A percentile compares a stretch with the other conserved stretches of the same genome.
phyloP scores from a whole-genome alignment of 2,329 filamentous ascomycete genomes.

The Ceratocystis variospora region DNA sequence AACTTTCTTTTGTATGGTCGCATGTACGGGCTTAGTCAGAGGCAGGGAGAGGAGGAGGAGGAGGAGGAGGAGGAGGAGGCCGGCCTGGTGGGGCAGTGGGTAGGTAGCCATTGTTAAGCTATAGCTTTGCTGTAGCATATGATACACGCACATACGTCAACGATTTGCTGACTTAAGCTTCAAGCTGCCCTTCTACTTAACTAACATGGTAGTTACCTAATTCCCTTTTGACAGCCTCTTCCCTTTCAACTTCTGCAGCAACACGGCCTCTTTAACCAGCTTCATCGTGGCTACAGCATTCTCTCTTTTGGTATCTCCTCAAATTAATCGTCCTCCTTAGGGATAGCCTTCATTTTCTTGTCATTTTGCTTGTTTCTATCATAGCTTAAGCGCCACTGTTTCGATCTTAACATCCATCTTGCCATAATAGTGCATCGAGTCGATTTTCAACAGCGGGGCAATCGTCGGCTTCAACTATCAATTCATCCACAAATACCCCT shows the following conservation, averaged over 20 bases:
- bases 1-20: no score
- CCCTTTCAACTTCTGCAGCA: not conserved
- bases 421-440: no score
- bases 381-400: not conserved
- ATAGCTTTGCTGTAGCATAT: slow-evolving; percentile 1
- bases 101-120: slow-evolving; percentile 6
- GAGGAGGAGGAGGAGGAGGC: not conserved
- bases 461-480: no score
- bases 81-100: not conserved
- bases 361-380: not conserved
- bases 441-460: no score
- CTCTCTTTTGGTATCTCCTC: not conserved
- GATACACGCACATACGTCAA: not conserved
- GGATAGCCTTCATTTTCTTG: not conserved
- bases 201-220: no score
- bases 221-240: no score
- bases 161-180: slow-evolving; percentile 7
- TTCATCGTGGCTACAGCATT: not conserved
- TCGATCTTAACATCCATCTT: not conserved
- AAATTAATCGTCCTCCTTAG: not conserved
- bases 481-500: no score
- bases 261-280: not conserved
- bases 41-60: not conserved
- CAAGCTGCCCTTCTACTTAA: not conserved
- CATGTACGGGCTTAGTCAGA: not conserved